A percentile compares a stretch with the other conserved stretches of the same genome.
phyloP scores from a whole-genome alignment of 768 basidiomycete genomes.

The Suillus paluster region DNA sequence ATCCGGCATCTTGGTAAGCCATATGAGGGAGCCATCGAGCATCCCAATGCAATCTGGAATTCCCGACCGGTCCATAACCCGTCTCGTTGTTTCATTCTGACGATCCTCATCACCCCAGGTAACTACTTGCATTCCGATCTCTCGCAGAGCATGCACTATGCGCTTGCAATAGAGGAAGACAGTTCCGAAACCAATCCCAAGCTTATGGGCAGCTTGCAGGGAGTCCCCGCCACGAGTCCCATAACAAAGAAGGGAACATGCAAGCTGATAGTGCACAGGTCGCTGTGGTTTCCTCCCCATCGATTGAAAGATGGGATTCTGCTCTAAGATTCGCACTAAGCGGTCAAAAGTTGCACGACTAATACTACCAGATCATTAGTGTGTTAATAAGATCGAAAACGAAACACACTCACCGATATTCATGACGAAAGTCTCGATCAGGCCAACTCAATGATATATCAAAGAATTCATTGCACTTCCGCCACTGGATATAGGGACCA shows the following conservation, averaged over 20 bases:
- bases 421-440: not conserved
- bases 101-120: slow-evolving; percentile 20
- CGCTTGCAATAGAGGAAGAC: slow-evolving; percentile 22
- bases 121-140: slow-evolving; percentile 16
- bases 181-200: slow-evolving; percentile 26
- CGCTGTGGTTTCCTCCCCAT: slow-evolving; percentile 20
- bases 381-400: not conserved
- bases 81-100: not conserved
- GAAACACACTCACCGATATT: not conserved
- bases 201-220: slow-evolving; percentile 16
- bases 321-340: slow-evolving; percentile 12
- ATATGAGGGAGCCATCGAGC: slow-evolving; percentile 25
- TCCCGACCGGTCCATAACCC: slow-evolving; percentile 20
- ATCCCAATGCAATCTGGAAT: slow-evolving; percentile 27
- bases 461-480: slow-evolving; percentile 2
- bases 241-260: slow-evolving; percentile 24
- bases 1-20: slow-evolving; percentile 18
- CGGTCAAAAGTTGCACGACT: slow-evolving; percentile 14
- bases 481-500: slow-evolving; percentile 4
- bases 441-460: slow-evolving; percentile 7
- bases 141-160: slow-evolving; percentile 22
- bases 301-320: slow-evolving; percentile 23
- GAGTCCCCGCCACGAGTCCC: slow-evolving; percentile 20
- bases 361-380: slow-evolving; percentile 3
- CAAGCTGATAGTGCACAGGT: slow-evolving; percentile 27